Base-by-base conservation (phyloP, 257 asterid genomes). In the Scutellaria galericulata region DNA sequence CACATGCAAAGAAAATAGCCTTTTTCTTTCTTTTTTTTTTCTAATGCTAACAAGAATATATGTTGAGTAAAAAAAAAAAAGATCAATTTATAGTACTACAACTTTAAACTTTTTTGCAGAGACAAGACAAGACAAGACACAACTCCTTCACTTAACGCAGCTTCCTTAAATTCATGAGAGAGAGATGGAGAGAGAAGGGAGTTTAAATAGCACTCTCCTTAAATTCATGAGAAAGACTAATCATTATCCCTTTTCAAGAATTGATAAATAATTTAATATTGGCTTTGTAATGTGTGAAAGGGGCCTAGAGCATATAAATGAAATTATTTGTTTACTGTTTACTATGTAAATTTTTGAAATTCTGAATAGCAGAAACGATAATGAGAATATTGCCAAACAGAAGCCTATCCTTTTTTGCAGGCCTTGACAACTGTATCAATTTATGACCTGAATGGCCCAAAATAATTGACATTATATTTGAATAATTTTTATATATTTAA, bases 241-340 rank as follows among this genome's bases (percentile, higher is more conserved):
- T 52, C 64, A 50, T 67, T 60, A 64, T 78, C 73, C 42, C 42
- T 70, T n/a, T 55, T 15, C 69, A 69, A 74, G 15, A 48, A 46
- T 64, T 64, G 63, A 63, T 40, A 11, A 14, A 7, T 40, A 20
- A 54, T 62, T 55, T n/a, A 41, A 14, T 41, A 13, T 18, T 52
- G 67, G 14, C 70, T 12, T 79, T 7, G 83, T 69, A 69, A 64
- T 63, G 74, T 74, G 83, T 79, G 83, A 74, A 59, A 22, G 48
- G 55, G 24, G 41, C 48, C 71, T 74, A 69, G 74, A 79, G 74
- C 79, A 69, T 15, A 54, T 74, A 74, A 79, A 79, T 79, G 70
- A 57, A 14, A 27, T 47, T 53, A 1, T 48, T 79, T 56, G 66
- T 79, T 79, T 79, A 79, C 79, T 74, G 9, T 57, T 47, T 65